These are phyloP conservation scores for Hibiscus syriacus DNA, from an alignment of 345 rosid genomes.

Conservation along the genomic window DNA sequence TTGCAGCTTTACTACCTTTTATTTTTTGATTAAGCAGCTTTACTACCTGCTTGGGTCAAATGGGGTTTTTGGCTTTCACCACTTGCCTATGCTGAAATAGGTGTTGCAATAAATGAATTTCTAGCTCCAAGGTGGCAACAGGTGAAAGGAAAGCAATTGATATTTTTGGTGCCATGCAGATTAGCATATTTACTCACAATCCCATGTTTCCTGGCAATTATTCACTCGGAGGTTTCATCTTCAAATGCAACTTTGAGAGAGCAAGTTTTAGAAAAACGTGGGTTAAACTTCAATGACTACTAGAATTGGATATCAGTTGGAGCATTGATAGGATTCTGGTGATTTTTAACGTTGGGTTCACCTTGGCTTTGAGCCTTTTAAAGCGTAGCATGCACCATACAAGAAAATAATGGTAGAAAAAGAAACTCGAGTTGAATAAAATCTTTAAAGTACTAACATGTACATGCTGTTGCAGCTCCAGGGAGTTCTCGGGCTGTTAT, in stretches of 20 bases:
- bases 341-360: slow-evolving; percentile 30
- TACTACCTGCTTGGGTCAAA: slow-evolving; percentile 36
- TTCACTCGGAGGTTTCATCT: slow-evolving; percentile 27
- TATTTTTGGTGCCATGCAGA: too few relatives aligned
- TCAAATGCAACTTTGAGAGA: slow-evolving; percentile 26
- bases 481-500: slow-evolving; percentile 20
- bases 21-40: too few relatives aligned
- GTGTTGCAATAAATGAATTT: slow-evolving; percentile 36
- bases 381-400: slow-evolving; percentile 9
- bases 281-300: slow-evolving; percentile 26
- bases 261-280: slow-evolving; percentile 19
- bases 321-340: slow-evolving; percentile 36
- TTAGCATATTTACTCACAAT: not conserved
- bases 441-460: slow-evolving; percentile 1
- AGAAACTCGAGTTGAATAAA: not conserved
- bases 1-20: too few relatives aligned
- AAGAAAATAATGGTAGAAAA: not conserved
- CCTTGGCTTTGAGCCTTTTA: slow-evolving; percentile 23
- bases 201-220: not conserved
- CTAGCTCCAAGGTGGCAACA: slow-evolving; percentile 50
- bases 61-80: slow-evolving; percentile 56
- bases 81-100: slow-evolving; percentile 41
- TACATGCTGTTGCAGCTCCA: slow-evolving; percentile 24
- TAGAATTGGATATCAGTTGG: slow-evolving; percentile 33
- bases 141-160: slow-evolving; percentile 19